Evolutionary conservation across 352 stramenopile genomes (phyloP).

Genomic region (Globisporangium takayamanum): DNA sequence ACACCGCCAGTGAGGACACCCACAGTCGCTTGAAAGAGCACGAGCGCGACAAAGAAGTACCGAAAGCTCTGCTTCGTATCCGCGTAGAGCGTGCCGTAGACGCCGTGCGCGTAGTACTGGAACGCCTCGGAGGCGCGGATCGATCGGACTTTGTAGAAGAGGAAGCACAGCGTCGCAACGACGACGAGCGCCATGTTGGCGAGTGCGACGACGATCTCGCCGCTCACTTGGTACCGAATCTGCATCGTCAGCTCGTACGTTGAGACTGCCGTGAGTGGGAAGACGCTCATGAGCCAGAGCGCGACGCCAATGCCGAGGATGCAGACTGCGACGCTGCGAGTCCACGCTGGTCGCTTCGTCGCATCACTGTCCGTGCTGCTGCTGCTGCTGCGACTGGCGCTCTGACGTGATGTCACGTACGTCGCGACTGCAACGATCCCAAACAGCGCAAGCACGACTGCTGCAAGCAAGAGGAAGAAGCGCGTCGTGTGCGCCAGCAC

Average conservation of each 20-base stretch:
- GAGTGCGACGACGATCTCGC: conserved; percentile 37
- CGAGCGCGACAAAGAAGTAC: conserved; percentile 55
- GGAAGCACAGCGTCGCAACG: conserved; percentile 30
- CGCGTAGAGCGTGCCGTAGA: conserved; percentile 57
- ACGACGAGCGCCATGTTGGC: conserved; percentile 41
- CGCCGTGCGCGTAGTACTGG: conserved; percentile 37
- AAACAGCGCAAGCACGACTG: conserved; percentile 34
- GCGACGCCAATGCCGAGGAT: conserved; percentile 42
- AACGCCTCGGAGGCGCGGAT: conserved; percentile 34
- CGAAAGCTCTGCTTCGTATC: conserved; percentile 42
- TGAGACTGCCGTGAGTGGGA: conserved; percentile 46
- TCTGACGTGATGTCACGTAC: background rate
- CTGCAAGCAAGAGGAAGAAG: conserved; percentile 40
- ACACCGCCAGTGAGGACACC: conserved; percentile 47
- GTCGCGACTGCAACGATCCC: conserved; percentile 10
- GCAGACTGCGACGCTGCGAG: conserved; percentile 40
- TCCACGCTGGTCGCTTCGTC: conserved; percentile 16
- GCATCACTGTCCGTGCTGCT: background rate
- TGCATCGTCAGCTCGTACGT: conserved; percentile 65
- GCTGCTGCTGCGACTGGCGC: conserved; percentile 1
- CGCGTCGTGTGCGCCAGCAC: conserved; percentile 30
- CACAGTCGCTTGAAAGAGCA: conserved; percentile 40
- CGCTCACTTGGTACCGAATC: conserved; percentile 38
- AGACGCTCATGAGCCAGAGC: conserved; percentile 47
- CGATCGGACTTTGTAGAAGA: conserved; percentile 33